These are phyloP conservation scores for Pleurotus djamor DNA, from an alignment of 768 basidiomycete genomes.

Conservation along the genomic window DNA sequence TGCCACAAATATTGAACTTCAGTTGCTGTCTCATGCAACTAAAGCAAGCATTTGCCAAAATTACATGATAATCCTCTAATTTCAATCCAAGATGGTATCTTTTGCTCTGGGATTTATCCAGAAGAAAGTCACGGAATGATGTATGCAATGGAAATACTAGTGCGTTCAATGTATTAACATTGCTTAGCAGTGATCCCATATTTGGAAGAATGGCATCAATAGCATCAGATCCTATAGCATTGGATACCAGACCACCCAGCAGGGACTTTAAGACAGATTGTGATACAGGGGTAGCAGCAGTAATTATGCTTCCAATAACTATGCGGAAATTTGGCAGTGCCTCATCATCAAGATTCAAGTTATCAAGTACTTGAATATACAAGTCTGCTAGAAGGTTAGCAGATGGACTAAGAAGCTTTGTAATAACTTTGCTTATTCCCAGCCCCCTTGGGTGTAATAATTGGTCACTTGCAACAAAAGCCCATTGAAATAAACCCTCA, in stretches of 20 bases:
- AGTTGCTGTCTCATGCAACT: conserved; percentile 26
- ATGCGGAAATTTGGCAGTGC: too few species aligned
- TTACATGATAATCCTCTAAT: conserved; percentile 9
- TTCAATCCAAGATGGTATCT: conserved; percentile 16
- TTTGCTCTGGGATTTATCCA: conserved; percentile 17
- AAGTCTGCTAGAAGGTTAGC: neutral
- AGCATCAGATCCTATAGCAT: neutral
- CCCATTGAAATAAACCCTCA: conserved; percentile 19
- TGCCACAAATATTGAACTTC: conserved; percentile 35
- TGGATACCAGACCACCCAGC: neutral
- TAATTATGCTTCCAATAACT: too few species aligned
- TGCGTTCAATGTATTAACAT: conserved; percentile 6
- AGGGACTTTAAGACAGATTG: neutral
- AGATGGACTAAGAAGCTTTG: neutral
- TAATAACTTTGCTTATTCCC: neutral
- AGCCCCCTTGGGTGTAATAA: neutral
- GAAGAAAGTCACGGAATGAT: conserved; percentile 31
- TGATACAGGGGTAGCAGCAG: conserved; percentile 7
- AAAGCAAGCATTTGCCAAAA: conserved; percentile 20
- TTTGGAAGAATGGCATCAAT: conserved; percentile 11
- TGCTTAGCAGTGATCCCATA: conserved; percentile 20
- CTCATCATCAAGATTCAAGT: too few species aligned
- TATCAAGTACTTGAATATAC: too few species aligned
- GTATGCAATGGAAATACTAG: conserved; percentile 27
- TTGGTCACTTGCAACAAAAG: neutral